Evolutionary conservation across 129 eudicot genomes (phyloP).

Genomic region (Tanacetum coccineum): DNA sequence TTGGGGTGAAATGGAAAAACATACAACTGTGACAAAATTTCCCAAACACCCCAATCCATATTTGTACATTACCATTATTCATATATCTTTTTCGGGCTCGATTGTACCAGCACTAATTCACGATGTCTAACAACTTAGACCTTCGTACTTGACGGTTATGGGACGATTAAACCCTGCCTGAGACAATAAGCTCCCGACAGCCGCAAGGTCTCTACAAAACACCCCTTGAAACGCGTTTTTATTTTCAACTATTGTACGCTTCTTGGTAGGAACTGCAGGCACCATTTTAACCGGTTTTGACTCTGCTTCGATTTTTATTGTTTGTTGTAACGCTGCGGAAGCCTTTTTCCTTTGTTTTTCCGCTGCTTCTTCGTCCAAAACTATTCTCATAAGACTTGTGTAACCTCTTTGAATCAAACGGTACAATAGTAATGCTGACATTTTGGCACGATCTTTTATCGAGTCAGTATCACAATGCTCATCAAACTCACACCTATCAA

Average conservation of each 20-base stretch:
- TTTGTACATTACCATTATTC: conserved; percentile 38
- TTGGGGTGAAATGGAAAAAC: background rate
- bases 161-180: conserved; percentile 63
- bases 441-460: conserved; percentile 54
- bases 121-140: conserved; percentile 55
- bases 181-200: conserved; percentile 70
- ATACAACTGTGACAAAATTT: conserved; percentile 48
- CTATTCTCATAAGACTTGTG: conserved; percentile 37
- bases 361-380: conserved; percentile 56
- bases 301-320: conserved; percentile 14
- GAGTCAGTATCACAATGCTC: conserved; percentile 65
- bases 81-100: background rate
- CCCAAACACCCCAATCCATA: conserved; percentile 27
- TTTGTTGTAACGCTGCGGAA: conserved; percentile 27
- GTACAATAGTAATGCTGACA: conserved; percentile 58
- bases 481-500: conserved; percentile 74
- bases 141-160: conserved; percentile 68
- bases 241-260: conserved; percentile 13
- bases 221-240: conserved; percentile 63
- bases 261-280: background rate
- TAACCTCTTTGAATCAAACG: conserved; percentile 75
- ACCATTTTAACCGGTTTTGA: conserved; percentile 9
- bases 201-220: conserved; percentile 77
- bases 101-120: too few species aligned
- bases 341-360: conserved; percentile 67